These are phyloP conservation scores for Samsoniella hepiali DNA, from an alignment of 2,329 filamentous ascomycete species.

Conservation along the genomic window DNA sequence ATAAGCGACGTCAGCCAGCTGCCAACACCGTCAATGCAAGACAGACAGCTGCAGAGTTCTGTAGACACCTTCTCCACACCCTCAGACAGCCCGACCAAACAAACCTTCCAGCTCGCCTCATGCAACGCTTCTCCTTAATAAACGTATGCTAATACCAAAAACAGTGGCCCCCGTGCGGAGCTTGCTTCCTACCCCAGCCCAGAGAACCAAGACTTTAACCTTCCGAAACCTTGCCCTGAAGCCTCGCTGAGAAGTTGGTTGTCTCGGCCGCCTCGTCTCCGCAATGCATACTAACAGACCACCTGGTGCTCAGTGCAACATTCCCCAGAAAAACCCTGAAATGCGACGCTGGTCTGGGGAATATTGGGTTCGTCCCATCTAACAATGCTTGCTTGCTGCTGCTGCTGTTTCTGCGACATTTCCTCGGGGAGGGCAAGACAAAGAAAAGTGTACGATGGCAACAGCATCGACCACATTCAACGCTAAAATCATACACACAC, in stretches of 20 bases:
- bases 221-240: neutral
- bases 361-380: neutral
- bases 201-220: neutral
- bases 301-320: slow-evolving; percentile 1
- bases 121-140: too few species aligned
- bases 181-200: neutral
- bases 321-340: slow-evolving; percentile 10
- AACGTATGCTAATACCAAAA: neutral
- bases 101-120: neutral
- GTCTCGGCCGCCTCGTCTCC: neutral
- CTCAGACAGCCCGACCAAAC: neutral
- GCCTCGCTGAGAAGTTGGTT: too few species aligned
- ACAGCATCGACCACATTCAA: neutral
- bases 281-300: slow-evolving; percentile 1
- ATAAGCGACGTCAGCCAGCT: neutral
- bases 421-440: neutral
- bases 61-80: neutral
- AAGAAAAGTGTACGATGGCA: neutral
- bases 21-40: neutral
- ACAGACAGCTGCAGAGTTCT: too few species aligned
- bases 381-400: neutral
- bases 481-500: neutral
- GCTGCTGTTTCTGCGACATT: neutral
- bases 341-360: slow-evolving; percentile 3
- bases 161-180: neutral